These are phyloP conservation scores for Neobulgaria alba DNA, from an alignment of 2,329 filamentous ascomycete genomes.

Conservation along the genomic window DNA sequence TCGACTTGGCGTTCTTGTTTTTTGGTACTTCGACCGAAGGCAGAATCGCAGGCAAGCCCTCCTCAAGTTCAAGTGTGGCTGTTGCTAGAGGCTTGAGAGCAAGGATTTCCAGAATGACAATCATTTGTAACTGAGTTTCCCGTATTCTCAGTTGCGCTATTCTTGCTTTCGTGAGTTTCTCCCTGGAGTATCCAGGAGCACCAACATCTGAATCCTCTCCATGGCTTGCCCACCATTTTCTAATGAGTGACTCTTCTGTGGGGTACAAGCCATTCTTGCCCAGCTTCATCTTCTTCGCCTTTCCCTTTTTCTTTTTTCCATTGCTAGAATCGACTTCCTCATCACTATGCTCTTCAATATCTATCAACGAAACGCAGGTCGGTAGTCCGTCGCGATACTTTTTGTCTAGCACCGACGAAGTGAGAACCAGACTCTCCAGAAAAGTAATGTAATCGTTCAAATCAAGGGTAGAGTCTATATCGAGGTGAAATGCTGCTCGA, in stretches of 20 bases:
- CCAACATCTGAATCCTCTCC: conserved; percentile 40
- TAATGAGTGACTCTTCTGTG: conserved; percentile 54
- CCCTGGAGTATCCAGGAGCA: conserved; percentile 34
- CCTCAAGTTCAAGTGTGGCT: conserved; percentile 28
- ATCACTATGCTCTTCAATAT: conserved; percentile 39
- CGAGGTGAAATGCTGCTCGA: conserved; percentile 59
- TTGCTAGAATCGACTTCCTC: conserved; percentile 42
- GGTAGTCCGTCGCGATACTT: conserved; percentile 70
- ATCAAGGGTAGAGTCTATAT: conserved; percentile 50
- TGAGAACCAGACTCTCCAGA: conserved; percentile 59
- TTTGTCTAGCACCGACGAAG: conserved; percentile 62
- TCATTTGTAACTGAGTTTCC: conserved; percentile 74
- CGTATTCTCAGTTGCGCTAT: conserved; percentile 60
- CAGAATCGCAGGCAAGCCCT: conserved; percentile 21
- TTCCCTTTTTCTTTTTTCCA: conserved; percentile 36
- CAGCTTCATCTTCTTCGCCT: conserved; percentile 56
- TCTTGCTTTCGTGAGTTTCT: conserved; percentile 48
- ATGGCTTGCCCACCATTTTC: conserved; percentile 61
- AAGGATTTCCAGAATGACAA: conserved; percentile 68
- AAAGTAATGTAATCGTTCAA: conserved; percentile 59
- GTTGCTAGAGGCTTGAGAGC: conserved; percentile 52
- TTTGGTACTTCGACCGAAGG: conserved; percentile 20
- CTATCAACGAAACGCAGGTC: conserved; percentile 47
- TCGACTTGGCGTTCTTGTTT: conserved; percentile 24
- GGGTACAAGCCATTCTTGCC: conserved; percentile 63